Conservation (phyloP, 2,329 filamentous ascomycete genomes). For the Macrophomina tecta region DNA sequence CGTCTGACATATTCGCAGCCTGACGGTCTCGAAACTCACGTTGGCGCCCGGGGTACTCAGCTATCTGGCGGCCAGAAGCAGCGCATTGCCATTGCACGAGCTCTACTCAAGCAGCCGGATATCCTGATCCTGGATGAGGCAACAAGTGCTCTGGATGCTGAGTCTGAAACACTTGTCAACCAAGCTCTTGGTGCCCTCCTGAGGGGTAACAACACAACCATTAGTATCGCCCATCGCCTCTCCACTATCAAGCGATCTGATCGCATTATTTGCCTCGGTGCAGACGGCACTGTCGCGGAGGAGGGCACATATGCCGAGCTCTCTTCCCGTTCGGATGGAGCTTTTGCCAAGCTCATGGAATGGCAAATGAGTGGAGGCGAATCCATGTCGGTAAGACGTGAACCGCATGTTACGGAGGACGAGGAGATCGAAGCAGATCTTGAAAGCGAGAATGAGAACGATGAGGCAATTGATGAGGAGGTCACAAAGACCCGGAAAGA, state of each 20-base stretch:
- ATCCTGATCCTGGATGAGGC: constrained; percentile 96
- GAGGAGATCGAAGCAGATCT: constrained; percentile 57
- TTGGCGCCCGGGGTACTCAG: constrained; percentile 90
- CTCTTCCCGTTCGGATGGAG: constrained; percentile 73
- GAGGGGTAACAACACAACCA: constrained; percentile 89
- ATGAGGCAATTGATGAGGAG: constrained; percentile 44
- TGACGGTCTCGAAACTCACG: constrained; percentile 91
- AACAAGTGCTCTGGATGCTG: constrained; percentile 92
- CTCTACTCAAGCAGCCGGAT: constrained; percentile 92
- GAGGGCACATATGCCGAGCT: constrained; percentile 83
- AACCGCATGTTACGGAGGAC: constrained; percentile 51
- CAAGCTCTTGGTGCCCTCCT: constrained; percentile 82
- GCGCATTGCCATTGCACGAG: constrained; percentile 93
- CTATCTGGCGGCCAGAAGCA: constrained; percentile 97
- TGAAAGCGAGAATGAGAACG: constrained; percentile 43
- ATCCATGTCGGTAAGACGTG: constrained; percentile 35
- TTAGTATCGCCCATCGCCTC: constrained; percentile 93
- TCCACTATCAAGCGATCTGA: constrained; percentile 97
- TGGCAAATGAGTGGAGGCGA: constrained; percentile 96
- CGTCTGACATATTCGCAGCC: constrained; percentile 57
- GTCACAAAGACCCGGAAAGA: constrained; percentile 34
- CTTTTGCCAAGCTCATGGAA: constrained; percentile 96
- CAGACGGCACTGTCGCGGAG: constrained; percentile 87
- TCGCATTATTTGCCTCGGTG: constrained; percentile 87
- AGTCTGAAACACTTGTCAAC: constrained; percentile 96